Percentiles rank a stretch among this genome's conserved stretches.
Conservation (phyloP, 2,329 filamentous ascomycete species). For the Rachicladosporium sp. region DNA sequence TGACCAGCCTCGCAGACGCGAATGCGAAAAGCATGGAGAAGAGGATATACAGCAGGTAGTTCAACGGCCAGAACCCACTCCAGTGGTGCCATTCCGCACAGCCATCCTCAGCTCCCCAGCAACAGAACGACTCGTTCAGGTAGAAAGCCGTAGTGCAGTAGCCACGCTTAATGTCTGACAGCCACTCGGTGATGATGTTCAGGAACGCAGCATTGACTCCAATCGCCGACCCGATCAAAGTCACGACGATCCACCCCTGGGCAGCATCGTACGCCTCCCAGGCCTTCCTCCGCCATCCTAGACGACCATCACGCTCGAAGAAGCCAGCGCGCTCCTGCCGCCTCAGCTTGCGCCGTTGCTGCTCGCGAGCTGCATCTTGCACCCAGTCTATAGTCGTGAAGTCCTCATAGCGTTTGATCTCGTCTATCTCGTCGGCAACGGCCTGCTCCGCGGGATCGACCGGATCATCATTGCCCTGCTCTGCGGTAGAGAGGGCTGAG, state of each 20-base stretch:
- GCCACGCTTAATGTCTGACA: conserved; percentile 91
- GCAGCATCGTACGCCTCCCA: conserved; percentile 88
- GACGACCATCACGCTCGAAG: conserved; percentile 54
- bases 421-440: conserved; percentile 87
- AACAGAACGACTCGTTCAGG: conserved; percentile 94
- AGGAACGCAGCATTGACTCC: conserved; percentile 85
- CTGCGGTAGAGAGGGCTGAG: conserved; percentile 52
- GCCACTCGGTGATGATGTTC: conserved; percentile 94
- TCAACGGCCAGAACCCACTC: conserved; percentile 64
- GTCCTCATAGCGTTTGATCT: conserved; percentile 96
- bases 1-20: conserved; percentile 72
- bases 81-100: conserved; percentile 83
- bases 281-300: conserved; percentile 69
- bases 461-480: conserved; percentile 46
- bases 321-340: conserved; percentile 60
- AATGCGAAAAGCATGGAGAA: conserved; percentile 70
- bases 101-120: conserved; percentile 86
- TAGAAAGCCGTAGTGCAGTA: conserved; percentile 94
- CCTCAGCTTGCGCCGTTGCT: conserved; percentile 64
- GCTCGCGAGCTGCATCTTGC: conserved; percentile 87
- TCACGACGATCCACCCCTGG: conserved; percentile 96
- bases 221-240: conserved; percentile 81
- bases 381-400: conserved; percentile 99
- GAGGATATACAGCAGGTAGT: conserved; percentile 78
- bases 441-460: conserved; percentile 50